A percentile compares a stretch with the other conserved stretches of the same genome.
These are phyloP conservation scores for Umbelopsis sp. DNA, from an alignment of 192 early-diverging fungal species.

Conservation along the genomic window DNA sequence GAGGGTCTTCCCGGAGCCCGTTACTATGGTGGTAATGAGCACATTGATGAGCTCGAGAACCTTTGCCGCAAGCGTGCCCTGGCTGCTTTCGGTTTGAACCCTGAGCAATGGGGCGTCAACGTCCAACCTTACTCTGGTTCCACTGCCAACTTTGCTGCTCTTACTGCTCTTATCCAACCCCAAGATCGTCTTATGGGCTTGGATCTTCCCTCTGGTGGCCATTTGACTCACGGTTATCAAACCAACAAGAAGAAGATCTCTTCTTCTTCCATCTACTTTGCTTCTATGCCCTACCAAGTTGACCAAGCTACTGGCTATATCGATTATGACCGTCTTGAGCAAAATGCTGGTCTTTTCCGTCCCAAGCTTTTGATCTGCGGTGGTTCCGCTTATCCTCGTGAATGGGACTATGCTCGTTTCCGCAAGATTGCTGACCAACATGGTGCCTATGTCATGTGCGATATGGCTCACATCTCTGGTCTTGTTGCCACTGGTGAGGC, in stretches of 20 bases:
- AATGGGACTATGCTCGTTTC: conserved; percentile 97
- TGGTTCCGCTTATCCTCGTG: conserved; percentile 97
- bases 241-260: conserved; percentile 99
- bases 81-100: conserved; percentile 86
- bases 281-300: conserved; percentile 98
- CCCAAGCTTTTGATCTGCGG: conserved; percentile 99
- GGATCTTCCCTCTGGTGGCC: conserved; percentile 99
- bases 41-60: conserved; percentile 93
- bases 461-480: conserved; percentile 99
- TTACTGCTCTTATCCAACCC: conserved; percentile 93
- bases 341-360: conserved; percentile 91
- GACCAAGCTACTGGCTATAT: conserved; percentile 84
- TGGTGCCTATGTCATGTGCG: conserved; percentile 95
- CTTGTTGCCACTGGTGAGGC: conserved; percentile 92
- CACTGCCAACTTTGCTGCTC: conserved; percentile 98
- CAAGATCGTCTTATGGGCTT: conserved; percentile 99
- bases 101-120: conserved; percentile 97
- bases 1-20: conserved; percentile 98
- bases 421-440: conserved; percentile 97
- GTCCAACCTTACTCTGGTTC: conserved; percentile 99
- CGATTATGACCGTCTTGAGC: conserved; percentile 95
- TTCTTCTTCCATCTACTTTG: conserved; percentile 99
- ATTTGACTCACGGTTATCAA: conserved; percentile 99
- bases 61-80: conserved; percentile 96
- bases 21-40: conserved; percentile 99